Evolutionary conservation across 352 stramenopile genomes (phyloP).

Genomic region (Phytophthora cryptogea): DNA sequence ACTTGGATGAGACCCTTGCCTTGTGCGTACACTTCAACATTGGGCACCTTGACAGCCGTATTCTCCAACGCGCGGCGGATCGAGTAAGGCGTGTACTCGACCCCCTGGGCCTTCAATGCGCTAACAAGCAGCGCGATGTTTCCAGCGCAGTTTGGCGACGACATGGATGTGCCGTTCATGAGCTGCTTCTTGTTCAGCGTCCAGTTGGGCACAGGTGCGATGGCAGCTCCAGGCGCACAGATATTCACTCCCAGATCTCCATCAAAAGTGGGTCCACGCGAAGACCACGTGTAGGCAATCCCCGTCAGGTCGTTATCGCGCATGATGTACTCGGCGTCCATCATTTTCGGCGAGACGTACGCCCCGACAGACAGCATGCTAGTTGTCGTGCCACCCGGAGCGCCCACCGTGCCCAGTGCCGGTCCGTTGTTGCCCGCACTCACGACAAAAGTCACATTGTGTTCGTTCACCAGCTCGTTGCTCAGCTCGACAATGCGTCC

Average conservation of each 20-base stretch:
- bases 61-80: constrained; percentile 90
- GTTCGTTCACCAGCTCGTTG: constrained; percentile 90
- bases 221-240: constrained; percentile 93
- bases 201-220: constrained; percentile 94
- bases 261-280: constrained; percentile 92
- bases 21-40: constrained; percentile 76
- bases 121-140: constrained; percentile 94
- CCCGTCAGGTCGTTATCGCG: constrained; percentile 63
- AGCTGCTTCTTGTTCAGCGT: constrained; percentile 95
- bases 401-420: constrained; percentile 93
- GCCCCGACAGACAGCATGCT: constrained; percentile 93
- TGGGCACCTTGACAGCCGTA: constrained; percentile 67
- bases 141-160: constrained; percentile 93
- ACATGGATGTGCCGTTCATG: constrained; percentile 98
- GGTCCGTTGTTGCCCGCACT: constrained; percentile 96
- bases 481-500: constrained; percentile 90
- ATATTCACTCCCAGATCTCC: constrained; percentile 92
- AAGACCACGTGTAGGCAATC: constrained; percentile 93
- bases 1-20: constrained; percentile 85
- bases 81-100: constrained; percentile 88
- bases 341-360: constrained; percentile 96
- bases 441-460: constrained; percentile 94
- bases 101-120: constrained; percentile 79
- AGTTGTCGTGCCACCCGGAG: constrained; percentile 89
- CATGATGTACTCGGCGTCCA: constrained; percentile 92